Base-by-base conservation (phyloP, 2,329 filamentous ascomycete species). In the Fonsecaea pedrosoi region DNA sequence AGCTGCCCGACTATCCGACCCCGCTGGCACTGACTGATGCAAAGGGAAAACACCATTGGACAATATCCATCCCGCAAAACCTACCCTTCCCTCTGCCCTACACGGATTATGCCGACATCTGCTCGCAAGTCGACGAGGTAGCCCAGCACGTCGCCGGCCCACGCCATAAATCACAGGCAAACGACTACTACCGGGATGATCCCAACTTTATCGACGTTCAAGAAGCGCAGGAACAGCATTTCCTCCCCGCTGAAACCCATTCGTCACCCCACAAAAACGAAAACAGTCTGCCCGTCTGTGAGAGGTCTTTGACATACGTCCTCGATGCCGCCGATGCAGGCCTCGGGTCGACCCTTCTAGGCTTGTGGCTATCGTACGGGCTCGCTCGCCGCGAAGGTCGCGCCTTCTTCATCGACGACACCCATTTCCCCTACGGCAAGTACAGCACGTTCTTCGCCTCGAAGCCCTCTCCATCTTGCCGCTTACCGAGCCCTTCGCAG, bases 381-480 rank as follows among this genome's bases (percentile, higher is more conserved):
- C 80, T 96, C 62, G 92, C 92, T 1, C 83, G 89, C 75, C 85
- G 88, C 66, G 90, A 96, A 75, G 86, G 86, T 13, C 84, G 92
- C 30, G 83, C 87, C 0, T 96, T 96, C 78, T 96, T 96, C 79
- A 83, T 96, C 69, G 92, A 96, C 73, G 92, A 96, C 78, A 87
- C 90, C 6, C 85, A 89, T 71, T 96, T 93, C 89, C 89, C 90
- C 1, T 95, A 95, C 73, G 92, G 92, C 9, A 83, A 84, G 60
- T 96, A 92, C 74, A 84, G 84, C 0, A 84, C 87, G 59, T 92
- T 91, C 73, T 96, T 96, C 78, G 80, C 86, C 54, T 79, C 86
- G 2, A 62, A 57, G 21, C 89, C 91, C 0, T 72, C 83, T 1
- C 88, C 89, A 1, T 78, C 81, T 30, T 96, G 92, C 76, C 83